Evolutionary conservation across 1,284 basidiomycete genomes (phyloP).

Genomic region (Tranzscheliella williamsii): DNA sequence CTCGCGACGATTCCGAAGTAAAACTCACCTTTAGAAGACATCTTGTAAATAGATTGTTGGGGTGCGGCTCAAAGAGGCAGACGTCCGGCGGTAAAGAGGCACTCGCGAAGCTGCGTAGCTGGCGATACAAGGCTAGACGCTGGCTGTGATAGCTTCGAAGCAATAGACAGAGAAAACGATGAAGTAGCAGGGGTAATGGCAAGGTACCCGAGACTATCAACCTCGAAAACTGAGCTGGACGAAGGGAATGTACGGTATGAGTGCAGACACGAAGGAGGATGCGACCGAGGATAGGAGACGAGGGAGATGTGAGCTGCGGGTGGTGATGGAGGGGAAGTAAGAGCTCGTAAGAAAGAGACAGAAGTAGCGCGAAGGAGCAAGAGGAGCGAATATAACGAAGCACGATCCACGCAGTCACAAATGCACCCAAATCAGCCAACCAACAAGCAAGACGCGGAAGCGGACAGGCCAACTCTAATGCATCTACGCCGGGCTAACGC

Average conservation of each 20-base stretch:
- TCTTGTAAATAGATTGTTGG: slow-evolving; percentile 3
- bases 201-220: slow-evolving; percentile 36
- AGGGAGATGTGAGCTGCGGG: not conserved
- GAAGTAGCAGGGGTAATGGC: slow-evolving; percentile 24
- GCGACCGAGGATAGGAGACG: not conserved
- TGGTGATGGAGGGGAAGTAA: not conserved
- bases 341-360: not conserved
- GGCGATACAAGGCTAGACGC: slow-evolving; percentile 37
- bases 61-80: not conserved
- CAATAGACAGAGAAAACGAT: not conserved
- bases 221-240: slow-evolving; percentile 8
- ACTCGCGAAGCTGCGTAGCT: slow-evolving; percentile 9
- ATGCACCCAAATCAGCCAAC: no score
- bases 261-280: not conserved
- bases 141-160: no score
- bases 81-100: no score
- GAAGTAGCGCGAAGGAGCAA: no score
- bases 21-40: slow-evolving; percentile 49
- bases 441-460: no score
- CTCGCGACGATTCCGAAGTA: no score
- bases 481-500: no score
- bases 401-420: no score
- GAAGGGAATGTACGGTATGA: slow-evolving; percentile 5
- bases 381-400: no score
- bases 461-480: no score